A percentile compares a stretch with the other conserved stretches of the same genome.
Conservation (phyloP, 257 asterid species). For the Ilex asprella region DNA sequence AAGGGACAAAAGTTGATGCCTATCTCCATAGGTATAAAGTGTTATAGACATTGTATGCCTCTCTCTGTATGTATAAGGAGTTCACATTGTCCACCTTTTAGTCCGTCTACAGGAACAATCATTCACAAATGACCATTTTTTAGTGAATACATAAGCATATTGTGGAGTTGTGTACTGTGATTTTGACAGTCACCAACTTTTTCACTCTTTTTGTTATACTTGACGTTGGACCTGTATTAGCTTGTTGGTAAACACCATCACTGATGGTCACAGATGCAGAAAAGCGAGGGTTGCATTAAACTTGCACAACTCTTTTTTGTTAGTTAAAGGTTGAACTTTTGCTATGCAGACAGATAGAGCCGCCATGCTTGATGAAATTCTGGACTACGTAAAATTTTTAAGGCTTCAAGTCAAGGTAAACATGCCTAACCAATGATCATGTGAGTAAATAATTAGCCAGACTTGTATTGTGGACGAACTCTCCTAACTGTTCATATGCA, state of each 20-base stretch:
- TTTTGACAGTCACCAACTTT: neutral
- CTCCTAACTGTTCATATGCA: no score
- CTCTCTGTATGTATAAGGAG: no score
- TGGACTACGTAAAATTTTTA: constrained; percentile 82
- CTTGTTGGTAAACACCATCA: neutral
- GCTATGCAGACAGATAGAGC: constrained; percentile 74
- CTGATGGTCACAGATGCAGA: neutral
- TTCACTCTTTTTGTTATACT: no score
- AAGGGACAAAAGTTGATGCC: no score
- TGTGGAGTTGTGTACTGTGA: neutral
- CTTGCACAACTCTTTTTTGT: neutral
- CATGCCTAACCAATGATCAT: neutral
- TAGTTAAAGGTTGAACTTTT: constrained; percentile 5
- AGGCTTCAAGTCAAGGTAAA: constrained; percentile 90
- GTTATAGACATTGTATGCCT: no score
- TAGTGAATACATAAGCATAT: neutral
- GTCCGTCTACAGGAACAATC: no score
- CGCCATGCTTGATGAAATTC: constrained; percentile 86
- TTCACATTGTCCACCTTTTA: no score
- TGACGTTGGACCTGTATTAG: neutral
- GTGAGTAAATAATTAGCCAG: no score
- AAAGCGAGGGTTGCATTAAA: neutral
- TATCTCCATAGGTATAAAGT: no score
- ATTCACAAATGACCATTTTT: no score
- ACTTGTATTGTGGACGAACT: no score